These are phyloP conservation scores for Larix kaempferi DNA, from an alignment of 75 land plant genomes.

Conservation along the genomic window DNA sequence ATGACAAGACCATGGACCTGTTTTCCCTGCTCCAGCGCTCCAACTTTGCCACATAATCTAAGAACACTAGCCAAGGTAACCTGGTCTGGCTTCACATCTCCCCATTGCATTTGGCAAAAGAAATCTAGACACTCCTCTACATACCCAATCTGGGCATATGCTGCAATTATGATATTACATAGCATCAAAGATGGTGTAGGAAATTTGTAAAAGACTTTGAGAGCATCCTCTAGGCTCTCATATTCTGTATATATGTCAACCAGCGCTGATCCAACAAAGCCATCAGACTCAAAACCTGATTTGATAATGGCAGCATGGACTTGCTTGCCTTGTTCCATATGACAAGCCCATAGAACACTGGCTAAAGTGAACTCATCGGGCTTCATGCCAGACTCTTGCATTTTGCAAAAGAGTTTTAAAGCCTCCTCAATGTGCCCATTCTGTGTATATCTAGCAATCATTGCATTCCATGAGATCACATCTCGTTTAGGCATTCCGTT, in stretches of 20 bases:
- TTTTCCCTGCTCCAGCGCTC: slow-evolving; percentile 24
- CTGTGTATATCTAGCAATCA: slow-evolving; percentile 36
- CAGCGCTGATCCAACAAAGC: slow-evolving; percentile 33
- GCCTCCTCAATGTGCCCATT: slow-evolving; percentile 23
- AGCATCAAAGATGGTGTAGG: slow-evolving; percentile 21
- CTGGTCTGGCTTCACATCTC: slow-evolving; percentile 22
- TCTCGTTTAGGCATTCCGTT: slow-evolving; percentile 7
- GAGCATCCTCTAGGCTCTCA: slow-evolving; percentile 34
- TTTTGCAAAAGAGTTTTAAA: slow-evolving; percentile 23
- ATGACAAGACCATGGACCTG: slow-evolving; percentile 41
- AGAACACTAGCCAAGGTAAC: slow-evolving; percentile 29
- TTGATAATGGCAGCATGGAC: slow-evolving; percentile 37
- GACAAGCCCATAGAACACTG: slow-evolving; percentile 33
- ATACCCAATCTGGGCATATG: slow-evolving; percentile 15
- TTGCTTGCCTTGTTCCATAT: slow-evolving; percentile 11
- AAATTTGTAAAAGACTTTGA: slow-evolving; percentile 20
- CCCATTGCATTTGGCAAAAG: slow-evolving; percentile 26
- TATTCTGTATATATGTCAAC: slow-evolving; percentile 46
- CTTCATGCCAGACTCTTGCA: slow-evolving; percentile 26
- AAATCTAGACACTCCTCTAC: slow-evolving; percentile 19
- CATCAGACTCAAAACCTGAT: slow-evolving; percentile 20
- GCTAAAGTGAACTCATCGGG: slow-evolving; percentile 52
- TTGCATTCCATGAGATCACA: slow-evolving; percentile 41
- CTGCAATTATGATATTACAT: slow-evolving; percentile 38
- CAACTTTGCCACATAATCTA: slow-evolving; percentile 23